Conservation (phyloP, 1,284 basidiomycete genomes). For the Fistulina hepatica region DNA sequence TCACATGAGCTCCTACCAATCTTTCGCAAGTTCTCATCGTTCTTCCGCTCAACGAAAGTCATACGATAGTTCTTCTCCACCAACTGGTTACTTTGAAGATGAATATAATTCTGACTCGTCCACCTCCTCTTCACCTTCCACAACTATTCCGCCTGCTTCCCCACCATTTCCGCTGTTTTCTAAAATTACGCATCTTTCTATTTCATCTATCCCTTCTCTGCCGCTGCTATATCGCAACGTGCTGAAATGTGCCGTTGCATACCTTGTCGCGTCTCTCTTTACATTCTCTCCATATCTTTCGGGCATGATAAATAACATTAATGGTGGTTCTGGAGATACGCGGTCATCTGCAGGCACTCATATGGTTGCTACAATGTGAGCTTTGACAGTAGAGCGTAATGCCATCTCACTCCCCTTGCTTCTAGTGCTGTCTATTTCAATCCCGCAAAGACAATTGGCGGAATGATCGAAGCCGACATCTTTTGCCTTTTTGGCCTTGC, state of each 20-base stretch:
- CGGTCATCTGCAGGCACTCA: conserved; percentile 75
- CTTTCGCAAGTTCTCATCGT: conserved; percentile 2
- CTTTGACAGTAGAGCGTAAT: conserved; percentile 18
- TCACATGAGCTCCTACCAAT: conserved; percentile 5
- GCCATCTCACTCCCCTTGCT: conserved; percentile 3
- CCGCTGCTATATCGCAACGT: conserved; percentile 60
- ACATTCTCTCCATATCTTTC: conserved; percentile 76
- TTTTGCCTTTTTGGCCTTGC: conserved; percentile 66
- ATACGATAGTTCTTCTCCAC: not conserved
- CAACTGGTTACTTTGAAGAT: conserved; percentile 16
- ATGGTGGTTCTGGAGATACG: conserved; percentile 32
- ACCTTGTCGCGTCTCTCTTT: conserved; percentile 85
- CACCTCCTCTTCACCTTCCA: conserved; percentile 5
- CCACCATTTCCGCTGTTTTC: conserved; percentile 4
- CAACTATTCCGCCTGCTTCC: conserved; percentile 10
- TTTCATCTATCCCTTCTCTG: conserved; percentile 20
- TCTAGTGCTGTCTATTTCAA: conserved; percentile 69
- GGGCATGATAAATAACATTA: conserved; percentile 49
- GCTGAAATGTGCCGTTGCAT: conserved; percentile 86
- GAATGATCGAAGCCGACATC: conserved; percentile 82
- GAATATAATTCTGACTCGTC: conserved; percentile 21
- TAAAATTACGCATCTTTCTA: conserved; percentile 10
- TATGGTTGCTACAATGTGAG: conserved; percentile 86
- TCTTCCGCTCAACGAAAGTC: conserved; percentile 1
- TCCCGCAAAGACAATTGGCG: conserved; percentile 79